These are phyloP conservation scores for Xylariaceae sp. DNA, from an alignment of 2,329 filamentous ascomycete genomes.

Conservation along the genomic window DNA sequence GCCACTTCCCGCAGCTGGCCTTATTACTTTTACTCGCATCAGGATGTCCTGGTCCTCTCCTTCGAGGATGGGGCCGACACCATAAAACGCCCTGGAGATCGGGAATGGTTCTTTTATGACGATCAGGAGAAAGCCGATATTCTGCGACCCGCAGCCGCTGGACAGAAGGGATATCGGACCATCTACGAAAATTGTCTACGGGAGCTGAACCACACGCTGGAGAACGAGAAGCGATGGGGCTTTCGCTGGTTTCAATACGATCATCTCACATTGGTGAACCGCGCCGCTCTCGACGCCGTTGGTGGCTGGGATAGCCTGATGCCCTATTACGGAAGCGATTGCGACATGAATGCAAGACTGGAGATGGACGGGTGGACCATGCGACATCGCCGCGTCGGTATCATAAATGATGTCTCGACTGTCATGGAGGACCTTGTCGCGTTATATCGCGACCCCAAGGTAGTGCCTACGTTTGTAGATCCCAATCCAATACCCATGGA, in stretches of 20 bases:
- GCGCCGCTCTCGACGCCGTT: slow-evolving; percentile 50
- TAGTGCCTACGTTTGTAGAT: slow-evolving; percentile 41
- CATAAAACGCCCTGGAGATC: slow-evolving; percentile 36
- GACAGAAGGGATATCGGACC: slow-evolving; percentile 40
- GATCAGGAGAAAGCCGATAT: slow-evolving; percentile 41
- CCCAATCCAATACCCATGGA: slow-evolving; percentile 43
- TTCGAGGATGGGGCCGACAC: slow-evolving; percentile 46
- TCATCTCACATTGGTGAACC: slow-evolving; percentile 56
- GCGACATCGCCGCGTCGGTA: slow-evolving; percentile 43
- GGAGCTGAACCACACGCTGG: slow-evolving; percentile 42
- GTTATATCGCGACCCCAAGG: slow-evolving; percentile 46
- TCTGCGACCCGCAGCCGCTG: slow-evolving; percentile 36
- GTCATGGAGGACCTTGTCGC: slow-evolving; percentile 48
- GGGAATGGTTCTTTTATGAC: slow-evolving; percentile 41
- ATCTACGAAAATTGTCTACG: slow-evolving; percentile 43
- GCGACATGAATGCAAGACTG: slow-evolving; percentile 53
- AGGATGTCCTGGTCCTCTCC: slow-evolving; percentile 54
- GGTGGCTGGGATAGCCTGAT: slow-evolving; percentile 59
- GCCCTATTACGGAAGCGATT: slow-evolving; percentile 58
- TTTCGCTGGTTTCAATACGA: slow-evolving; percentile 52
- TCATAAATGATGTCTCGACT: slow-evolving; percentile 49
- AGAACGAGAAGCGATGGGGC: slow-evolving; percentile 53
- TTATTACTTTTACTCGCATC: slow-evolving; percentile 61
- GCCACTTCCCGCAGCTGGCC: slow-evolving; percentile 53
- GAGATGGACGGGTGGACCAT: slow-evolving; percentile 48